phyloP scores from a whole-genome alignment of 768 basidiomycete genomes.

The Pulveroboletus sp. region DNA sequence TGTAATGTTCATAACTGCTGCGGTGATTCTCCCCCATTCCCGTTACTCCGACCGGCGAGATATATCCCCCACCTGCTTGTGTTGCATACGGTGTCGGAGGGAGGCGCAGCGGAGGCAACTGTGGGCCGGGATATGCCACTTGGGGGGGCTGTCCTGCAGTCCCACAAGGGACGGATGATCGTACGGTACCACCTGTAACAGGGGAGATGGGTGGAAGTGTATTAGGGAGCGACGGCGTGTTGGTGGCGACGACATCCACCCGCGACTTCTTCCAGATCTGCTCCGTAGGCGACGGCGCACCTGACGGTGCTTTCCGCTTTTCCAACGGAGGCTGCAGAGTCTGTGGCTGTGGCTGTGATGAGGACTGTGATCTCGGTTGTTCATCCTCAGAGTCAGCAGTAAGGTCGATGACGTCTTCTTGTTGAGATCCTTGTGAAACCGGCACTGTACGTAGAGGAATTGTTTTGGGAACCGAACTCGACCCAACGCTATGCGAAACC shows the following conservation, averaged over 20 bases:
- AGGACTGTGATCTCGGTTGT: slow-evolving; percentile 31
- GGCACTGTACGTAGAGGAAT: slow-evolving; percentile 14
- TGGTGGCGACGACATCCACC: slow-evolving; percentile 22
- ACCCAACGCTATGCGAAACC: slow-evolving; percentile 51
- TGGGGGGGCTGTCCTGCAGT: slow-evolving; percentile 13
- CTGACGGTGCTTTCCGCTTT: slow-evolving; percentile 58
- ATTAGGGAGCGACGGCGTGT: slow-evolving; percentile 6
- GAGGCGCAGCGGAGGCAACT: slow-evolving; percentile 28
- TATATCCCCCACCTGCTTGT: slow-evolving; percentile 17
- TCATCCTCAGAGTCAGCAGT: slow-evolving; percentile 81
- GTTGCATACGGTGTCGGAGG: slow-evolving; percentile 17
- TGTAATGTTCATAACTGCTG: slow-evolving; percentile 23
- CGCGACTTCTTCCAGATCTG: slow-evolving; percentile 72
- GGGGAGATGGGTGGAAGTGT: slow-evolving; percentile 27
- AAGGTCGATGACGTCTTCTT: slow-evolving; percentile 71
- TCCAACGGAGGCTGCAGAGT: slow-evolving; percentile 31
- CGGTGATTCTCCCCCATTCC: slow-evolving; percentile 18
- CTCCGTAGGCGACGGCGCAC: slow-evolving; percentile 52
- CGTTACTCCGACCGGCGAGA: slow-evolving; percentile 17
- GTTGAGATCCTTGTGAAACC: slow-evolving; percentile 28
- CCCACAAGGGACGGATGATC: slow-evolving; percentile 12
- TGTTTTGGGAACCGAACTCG: slow-evolving; percentile 30
- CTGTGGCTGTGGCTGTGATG: slow-evolving; percentile 29
- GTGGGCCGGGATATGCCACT: slow-evolving; percentile 19
- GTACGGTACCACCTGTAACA: slow-evolving; percentile 4